Evolutionary conservation across 2,329 filamentous ascomycete genomes (phyloP).

Genomic region (Fusarium xyrophilum): DNA sequence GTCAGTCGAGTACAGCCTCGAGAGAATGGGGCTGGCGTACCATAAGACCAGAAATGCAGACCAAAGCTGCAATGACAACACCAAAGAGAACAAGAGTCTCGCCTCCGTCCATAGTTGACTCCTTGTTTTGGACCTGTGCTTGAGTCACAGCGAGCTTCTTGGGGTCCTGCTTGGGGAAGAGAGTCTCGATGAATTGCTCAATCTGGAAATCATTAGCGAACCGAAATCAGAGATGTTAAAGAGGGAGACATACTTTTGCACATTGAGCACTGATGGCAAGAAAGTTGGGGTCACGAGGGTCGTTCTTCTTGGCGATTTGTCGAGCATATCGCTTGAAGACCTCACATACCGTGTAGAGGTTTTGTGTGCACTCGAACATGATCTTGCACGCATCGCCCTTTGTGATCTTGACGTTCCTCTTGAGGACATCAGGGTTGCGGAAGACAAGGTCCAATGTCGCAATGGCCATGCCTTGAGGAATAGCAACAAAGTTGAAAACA

Average conservation of each 20-base stretch:
- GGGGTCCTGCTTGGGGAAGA: slow-evolving; percentile 85
- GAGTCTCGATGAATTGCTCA: slow-evolving; percentile 92
- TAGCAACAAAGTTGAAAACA: slow-evolving; percentile 98
- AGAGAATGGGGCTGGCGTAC: slow-evolving; percentile 58
- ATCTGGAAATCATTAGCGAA: slow-evolving; percentile 61
- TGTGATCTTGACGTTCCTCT: slow-evolving; percentile 92
- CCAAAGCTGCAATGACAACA: slow-evolving; percentile 71
- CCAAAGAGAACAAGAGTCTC: slow-evolving; percentile 71
- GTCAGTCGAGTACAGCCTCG: not conserved
- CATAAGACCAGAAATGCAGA: slow-evolving; percentile 78
- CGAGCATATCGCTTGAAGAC: slow-evolving; percentile 80
- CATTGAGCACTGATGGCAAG: slow-evolving; percentile 90
- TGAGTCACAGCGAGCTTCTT: slow-evolving; percentile 59
- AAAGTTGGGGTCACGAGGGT: slow-evolving; percentile 90
- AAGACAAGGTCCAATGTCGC: slow-evolving; percentile 92
- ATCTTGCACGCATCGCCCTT: slow-evolving; percentile 91
- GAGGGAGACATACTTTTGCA: slow-evolving; percentile 67
- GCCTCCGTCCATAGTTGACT: slow-evolving; percentile 59
- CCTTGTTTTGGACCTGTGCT: slow-evolving; percentile 48
- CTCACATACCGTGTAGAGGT: slow-evolving; percentile 79
- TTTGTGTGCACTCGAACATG: slow-evolving; percentile 93
- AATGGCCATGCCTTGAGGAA: slow-evolving; percentile 97
- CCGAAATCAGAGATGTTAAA: fast-evolving
- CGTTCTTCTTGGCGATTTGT: slow-evolving; percentile 91
- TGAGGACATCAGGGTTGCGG: slow-evolving; percentile 85